Evolutionary conservation across 306 rosid genomes (phyloP).

Genomic region (Inga leiocalycina): DNA sequence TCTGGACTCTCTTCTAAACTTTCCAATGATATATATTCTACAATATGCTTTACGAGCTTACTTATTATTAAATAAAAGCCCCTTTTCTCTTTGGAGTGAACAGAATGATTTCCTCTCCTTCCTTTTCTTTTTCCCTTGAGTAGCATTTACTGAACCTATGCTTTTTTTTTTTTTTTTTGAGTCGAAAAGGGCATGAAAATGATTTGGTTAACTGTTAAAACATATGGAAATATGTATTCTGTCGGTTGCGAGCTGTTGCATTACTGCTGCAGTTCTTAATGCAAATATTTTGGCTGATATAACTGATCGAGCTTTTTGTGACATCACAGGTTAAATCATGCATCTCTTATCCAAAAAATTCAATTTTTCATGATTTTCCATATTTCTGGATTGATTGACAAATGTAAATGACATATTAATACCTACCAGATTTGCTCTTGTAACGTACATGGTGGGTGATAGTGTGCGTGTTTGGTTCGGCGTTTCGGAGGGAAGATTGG

Average conservation of each 20-base stretch:
- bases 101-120: slow-evolving; percentile 1
- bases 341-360: slow-evolving; percentile 15
- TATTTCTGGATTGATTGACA: slow-evolving; percentile 21
- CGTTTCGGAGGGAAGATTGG: too few species aligned
- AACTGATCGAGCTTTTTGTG: slow-evolving; percentile 53
- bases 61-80: not conserved
- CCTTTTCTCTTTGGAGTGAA: not conserved
- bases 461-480: too few species aligned
- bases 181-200: slow-evolving; percentile 15
- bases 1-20: not conserved
- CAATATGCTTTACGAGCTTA: slow-evolving; percentile 2
- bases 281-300: slow-evolving; percentile 85
- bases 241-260: slow-evolving; percentile 82
- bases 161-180: not conserved
- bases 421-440: slow-evolving; percentile 50
- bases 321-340: slow-evolving; percentile 56
- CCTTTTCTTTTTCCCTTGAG: slow-evolving; percentile 7
- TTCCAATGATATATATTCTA: not conserved
- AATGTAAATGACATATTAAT: slow-evolving; percentile 36
- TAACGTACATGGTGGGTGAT: too few species aligned
- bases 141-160: slow-evolving; percentile 28
- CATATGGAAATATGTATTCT: slow-evolving; percentile 37
- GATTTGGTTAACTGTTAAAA: slow-evolving; percentile 27
- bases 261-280: slow-evolving; percentile 75
- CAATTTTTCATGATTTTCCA: not conserved